phyloP scores from a whole-genome alignment of 2,329 filamentous ascomycete species.

The Falciphora oryzae region DNA sequence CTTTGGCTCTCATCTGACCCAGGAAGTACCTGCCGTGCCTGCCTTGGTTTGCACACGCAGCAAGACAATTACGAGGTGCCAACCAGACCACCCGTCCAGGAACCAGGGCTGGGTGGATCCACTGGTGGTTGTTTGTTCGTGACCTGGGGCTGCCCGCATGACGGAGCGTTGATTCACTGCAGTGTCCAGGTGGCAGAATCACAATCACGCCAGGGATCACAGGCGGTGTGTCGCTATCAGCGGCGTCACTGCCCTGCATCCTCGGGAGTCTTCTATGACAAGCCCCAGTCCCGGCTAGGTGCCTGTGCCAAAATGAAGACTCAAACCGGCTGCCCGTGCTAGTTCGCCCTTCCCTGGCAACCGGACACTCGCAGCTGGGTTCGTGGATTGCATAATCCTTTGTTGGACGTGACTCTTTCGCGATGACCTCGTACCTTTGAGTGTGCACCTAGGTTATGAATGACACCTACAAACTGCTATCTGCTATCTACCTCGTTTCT shows the following conservation, averaged over 20 bases:
- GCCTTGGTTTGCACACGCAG: too few relatives aligned
- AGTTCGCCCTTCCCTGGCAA: neutral
- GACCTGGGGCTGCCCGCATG: neutral
- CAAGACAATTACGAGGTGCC: neutral
- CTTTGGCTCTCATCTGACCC: too few relatives aligned
- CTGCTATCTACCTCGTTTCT: neutral
- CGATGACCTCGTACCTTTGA: neutral
- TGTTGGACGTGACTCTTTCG: too few relatives aligned
- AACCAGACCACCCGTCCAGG: neutral
- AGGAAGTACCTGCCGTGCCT: too few relatives aligned
- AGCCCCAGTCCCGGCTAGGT: neutral
- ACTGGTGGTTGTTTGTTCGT: neutral
- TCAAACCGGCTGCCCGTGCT: too few relatives aligned
- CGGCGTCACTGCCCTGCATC: neutral
- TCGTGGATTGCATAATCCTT: too few relatives aligned
- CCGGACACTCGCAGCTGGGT: neutral
- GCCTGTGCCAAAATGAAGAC: neutral
- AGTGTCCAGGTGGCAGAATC: neutral
- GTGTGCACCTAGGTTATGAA: too few relatives aligned
- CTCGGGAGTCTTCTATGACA: neutral
- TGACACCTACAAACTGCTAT: neutral
- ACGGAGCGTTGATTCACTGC: neutral
- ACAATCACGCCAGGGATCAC: neutral
- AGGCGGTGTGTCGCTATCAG: neutral
- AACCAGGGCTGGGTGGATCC: neutral